phyloP scores from a whole-genome alignment of 129 eudicot genomes.

The Lactuca saligna region DNA sequence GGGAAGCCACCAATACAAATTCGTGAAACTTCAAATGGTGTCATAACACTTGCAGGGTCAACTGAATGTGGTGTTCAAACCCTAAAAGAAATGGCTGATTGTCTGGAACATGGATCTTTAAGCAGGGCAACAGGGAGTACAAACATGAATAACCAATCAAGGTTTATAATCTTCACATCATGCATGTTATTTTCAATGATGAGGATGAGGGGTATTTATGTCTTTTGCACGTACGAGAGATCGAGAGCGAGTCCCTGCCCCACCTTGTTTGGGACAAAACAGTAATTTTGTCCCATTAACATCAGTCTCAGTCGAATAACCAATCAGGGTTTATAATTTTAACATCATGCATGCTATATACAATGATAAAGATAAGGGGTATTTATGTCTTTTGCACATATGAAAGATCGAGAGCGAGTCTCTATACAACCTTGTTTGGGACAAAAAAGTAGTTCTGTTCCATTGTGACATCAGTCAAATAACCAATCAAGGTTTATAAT shows the following conservation, averaged over 20 bases:
- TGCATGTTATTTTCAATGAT: background rate
- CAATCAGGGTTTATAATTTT: no score
- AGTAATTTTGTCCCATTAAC: no score
- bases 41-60: slow-evolving; percentile 94
- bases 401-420: no score
- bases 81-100: slow-evolving; percentile 90
- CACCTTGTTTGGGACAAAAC: no score
- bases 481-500: slow-evolving; percentile 80
- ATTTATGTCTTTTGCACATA: no score
- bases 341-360: no score
- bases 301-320: no score
- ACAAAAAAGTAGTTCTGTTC: no score
- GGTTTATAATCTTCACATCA: slow-evolving; percentile 41
- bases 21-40: slow-evolving; percentile 95
- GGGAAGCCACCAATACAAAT: slow-evolving; percentile 97
- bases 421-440: no score
- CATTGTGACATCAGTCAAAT: slow-evolving; percentile 29
- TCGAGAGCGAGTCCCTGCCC: no score
- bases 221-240: background rate
- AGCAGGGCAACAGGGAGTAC: slow-evolving; percentile 99
- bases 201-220: background rate
- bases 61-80: slow-evolving; percentile 85
- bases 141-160: slow-evolving; percentile 97
- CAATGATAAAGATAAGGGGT: no score
- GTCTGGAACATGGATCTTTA: slow-evolving; percentile 92